phyloP scores from a whole-genome alignment of 306 rosid species.

The Cicer judaicum region DNA sequence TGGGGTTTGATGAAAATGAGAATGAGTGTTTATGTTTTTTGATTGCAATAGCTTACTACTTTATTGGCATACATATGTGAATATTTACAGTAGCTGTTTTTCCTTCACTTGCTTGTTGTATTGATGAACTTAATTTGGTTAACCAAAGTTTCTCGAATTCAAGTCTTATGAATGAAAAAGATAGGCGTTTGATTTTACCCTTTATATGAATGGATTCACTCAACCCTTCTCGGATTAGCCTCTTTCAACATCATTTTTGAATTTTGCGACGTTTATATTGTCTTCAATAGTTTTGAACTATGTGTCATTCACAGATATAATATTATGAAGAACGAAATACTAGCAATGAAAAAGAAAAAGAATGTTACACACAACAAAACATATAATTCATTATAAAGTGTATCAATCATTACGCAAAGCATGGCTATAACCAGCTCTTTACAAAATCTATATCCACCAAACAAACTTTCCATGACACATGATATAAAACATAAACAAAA shows the following conservation, averaged over 20 bases:
- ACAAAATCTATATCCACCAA: slow-evolving; percentile 16
- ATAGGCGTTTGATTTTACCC: not conserved
- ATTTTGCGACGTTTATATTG: not conserved
- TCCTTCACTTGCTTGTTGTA: too few relatives aligned
- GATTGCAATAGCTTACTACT: not conserved
- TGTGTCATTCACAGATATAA: not conserved
- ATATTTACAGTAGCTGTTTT: too few relatives aligned
- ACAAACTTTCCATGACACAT: slow-evolving; percentile 1
- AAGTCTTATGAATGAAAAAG: not conserved
- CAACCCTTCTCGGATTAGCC: too few relatives aligned
- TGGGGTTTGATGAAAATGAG: slow-evolving; percentile 35
- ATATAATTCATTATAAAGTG: slow-evolving; percentile 7
- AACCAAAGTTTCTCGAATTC: not conserved
- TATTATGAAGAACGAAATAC: not conserved
- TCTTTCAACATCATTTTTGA: not conserved
- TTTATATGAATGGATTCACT: not conserved
- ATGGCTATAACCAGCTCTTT: slow-evolving; percentile 18
- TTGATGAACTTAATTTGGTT: too few relatives aligned
- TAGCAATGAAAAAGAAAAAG: not conserved
- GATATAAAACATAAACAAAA: not conserved
- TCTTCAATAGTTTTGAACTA: not conserved
- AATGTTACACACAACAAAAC: slow-evolving; percentile 4
- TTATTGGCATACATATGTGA: too few relatives aligned
- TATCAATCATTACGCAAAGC: not conserved
- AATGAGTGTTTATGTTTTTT: slow-evolving; percentile 19